phyloP scores from a whole-genome alignment of 805 yeast species.

The Candida tammaniensis region DNA sequence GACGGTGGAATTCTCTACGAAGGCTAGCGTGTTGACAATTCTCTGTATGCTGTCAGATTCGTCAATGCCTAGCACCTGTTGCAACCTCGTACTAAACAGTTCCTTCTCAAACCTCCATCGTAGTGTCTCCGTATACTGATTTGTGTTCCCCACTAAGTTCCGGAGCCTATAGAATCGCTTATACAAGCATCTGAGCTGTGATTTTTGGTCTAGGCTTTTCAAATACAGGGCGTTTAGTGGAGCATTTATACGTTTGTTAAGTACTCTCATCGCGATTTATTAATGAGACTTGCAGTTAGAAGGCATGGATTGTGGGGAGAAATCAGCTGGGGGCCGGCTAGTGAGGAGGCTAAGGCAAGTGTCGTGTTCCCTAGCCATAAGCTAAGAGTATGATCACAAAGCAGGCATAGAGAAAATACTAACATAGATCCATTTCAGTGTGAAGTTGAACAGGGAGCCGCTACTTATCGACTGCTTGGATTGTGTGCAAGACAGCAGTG shows the following conservation, averaged over 20 bases:
- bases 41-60: too few relatives aligned
- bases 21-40: conserved; percentile 25
- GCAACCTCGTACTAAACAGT: conserved; percentile 13
- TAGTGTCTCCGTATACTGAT: conserved; percentile 20
- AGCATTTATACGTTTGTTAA: conserved; percentile 1
- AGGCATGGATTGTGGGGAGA: too few relatives aligned
- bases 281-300: too few relatives aligned
- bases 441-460: too few relatives aligned
- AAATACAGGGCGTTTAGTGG: neutral
- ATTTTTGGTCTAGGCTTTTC: neutral
- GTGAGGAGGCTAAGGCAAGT: too few relatives aligned
- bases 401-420: too few relatives aligned
- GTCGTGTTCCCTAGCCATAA: too few relatives aligned
- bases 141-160: conserved; percentile 17
- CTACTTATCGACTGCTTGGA: too few relatives aligned
- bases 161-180: conserved; percentile 33
- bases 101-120: conserved; percentile 24
- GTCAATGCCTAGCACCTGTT: conserved; percentile 13
- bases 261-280: too few relatives aligned
- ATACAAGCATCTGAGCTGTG: conserved; percentile 21
- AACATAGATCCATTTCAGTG: too few relatives aligned
- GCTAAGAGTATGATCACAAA: too few relatives aligned
- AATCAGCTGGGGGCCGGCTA: too few relatives aligned
- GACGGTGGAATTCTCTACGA: conserved; percentile 29
- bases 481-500: neutral